Base-by-base conservation (phyloP, 805 yeast species). In the Metschnikowia lunata region DNA sequence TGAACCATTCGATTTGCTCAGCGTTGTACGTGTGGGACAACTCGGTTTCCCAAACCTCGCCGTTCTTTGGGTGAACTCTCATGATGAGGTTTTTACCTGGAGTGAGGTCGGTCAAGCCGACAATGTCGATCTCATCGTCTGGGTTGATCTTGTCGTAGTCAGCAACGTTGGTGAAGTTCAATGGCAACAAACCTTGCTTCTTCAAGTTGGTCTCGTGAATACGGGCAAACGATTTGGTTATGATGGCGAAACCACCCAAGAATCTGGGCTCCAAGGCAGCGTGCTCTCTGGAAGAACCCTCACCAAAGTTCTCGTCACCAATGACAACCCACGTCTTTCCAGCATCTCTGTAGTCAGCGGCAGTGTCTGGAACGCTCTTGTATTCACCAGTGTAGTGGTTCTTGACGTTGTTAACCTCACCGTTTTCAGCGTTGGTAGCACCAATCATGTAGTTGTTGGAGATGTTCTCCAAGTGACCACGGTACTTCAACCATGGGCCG, bases 401-500 rank as follows among this genome's bases (percentile, higher is more conserved):
- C 78, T 79, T 86, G 57, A 93, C 82, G 62, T 75, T 74, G 87
- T 91, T 91, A 56, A 95, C 96, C 80, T 91, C 88, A 57, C 83
- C 86, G 74, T 91, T 91, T 76, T 85, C 97, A 66, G 90, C 90
- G 75, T 91, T 91, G 69, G 83, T 90, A 58, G 98, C 98, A 79
- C 99, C 99, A 79, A 91, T 91, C 96, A 91, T 90, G 78, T 93
- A 91, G 81, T 93, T 91, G 82, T 91, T 89, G 58, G 97, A 89
- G 67, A 91, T 93, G 84, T 91, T 91, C 78, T 89, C 91, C 77
- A 91, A 80, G 78, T 91, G 99, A 75, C 99, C 99, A 80, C 97
- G 88, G 91, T 91, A 91, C 79, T 91, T 91, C 81, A 91, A 86
- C 99, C 99, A 91, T 67, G 98, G 97, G 76, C 99, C 99, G 66